Evolutionary conservation across 306 rosid genomes (phyloP), one percentile per base, ranked within the genome.

Genomic region (Medicago truncatula): DNA sequence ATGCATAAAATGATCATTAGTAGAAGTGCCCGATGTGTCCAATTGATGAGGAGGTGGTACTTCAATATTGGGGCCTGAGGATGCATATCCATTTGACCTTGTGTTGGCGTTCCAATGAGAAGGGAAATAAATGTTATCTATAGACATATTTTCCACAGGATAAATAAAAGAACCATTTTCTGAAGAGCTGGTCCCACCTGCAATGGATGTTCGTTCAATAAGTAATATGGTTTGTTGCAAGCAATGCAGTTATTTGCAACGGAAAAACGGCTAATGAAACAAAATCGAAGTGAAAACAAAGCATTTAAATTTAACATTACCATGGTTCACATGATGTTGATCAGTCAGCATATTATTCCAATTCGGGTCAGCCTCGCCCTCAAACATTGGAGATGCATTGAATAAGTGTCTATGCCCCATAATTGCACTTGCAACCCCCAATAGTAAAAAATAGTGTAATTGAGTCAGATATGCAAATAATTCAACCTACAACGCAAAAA

Each of bases 331-430:
- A 78, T 73, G 83, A 13, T 89, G 81, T 77, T 92, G 94, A 61
- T 92, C 97, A 13, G 86, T 11, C 43, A 79, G 95, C 81, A 87
- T 75, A 79, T 86, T 89, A 86, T 79, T 87, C 97, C 96, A 90
- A 69, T 92, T 87, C 76, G 78, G 93, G 70, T 92, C 97, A 71
- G 87, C 80, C 77, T 92, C 97, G 62, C 80, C 82, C 77, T 87
- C 94, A 73, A 83, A 86, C 80, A 86, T 68, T 74, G 88, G 87
- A 70, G 97, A 77, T 74, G 90, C 67, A 82, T 79, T 79, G 78
- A 84, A 88, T 63, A 80, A 64, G 76, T 90, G 97, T 76, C 94
- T 86, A 66, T 92, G 97, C 76, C 92, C 97, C 97, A 92, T 92
- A 74, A 71, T 54, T 82, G 67, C 74, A 67, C 75, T 85, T 53